Base-by-base conservation (phyloP, 495 filamentous ascomycete genomes). In the Aspergillus sclerotiicarbonarius region DNA sequence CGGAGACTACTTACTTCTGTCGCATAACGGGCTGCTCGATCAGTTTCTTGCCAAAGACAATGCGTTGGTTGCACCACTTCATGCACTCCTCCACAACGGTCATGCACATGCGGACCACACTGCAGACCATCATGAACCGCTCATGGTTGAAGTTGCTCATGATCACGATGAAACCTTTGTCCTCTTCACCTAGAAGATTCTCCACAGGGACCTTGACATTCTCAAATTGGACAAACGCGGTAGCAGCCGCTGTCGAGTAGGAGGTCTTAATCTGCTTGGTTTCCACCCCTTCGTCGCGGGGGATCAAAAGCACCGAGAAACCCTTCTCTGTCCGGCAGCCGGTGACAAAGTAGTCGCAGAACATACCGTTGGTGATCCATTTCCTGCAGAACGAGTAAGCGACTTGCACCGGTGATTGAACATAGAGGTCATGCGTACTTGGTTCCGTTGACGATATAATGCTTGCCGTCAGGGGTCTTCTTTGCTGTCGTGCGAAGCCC, bases 311-410 rank as follows among this genome's bases (percentile, higher is more conserved):
- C 8, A 96, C 90, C 3, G 83, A 85, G 58, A 92, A 85, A 19
- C 89, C 91, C 75, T 93, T 93, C 47, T 85, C 87, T 3, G 91
- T 96, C 62, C 83, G 84, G 67, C 91, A 91, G 33, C 86, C 90
- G 16, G 83, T 85, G 50, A 93, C 88, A 66, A 95, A 95, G 75
- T 92, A 93, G 70, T 93, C 90, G 62, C 77, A 78, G 70, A 85
- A 93, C 73, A 86, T 85, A 57, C 90, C 91, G 78, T 96, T 96
- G 39, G 91, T 96, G 74, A 93, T 93, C 90, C 90, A 95, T 75
- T 93, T 93, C 80, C 74, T 76, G 58, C 8, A 62, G 35, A 30
- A 16, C n/a, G 15, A 29, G 9, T 33, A 25, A 31, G 6, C 12
- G n/a, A 13, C 20, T 3, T 30, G 20, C 1, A 30, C 13, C 31